These are phyloP conservation scores for Anastatica hierochuntica DNA, from an alignment of 345 rosid genomes.

Conservation along the genomic window DNA sequence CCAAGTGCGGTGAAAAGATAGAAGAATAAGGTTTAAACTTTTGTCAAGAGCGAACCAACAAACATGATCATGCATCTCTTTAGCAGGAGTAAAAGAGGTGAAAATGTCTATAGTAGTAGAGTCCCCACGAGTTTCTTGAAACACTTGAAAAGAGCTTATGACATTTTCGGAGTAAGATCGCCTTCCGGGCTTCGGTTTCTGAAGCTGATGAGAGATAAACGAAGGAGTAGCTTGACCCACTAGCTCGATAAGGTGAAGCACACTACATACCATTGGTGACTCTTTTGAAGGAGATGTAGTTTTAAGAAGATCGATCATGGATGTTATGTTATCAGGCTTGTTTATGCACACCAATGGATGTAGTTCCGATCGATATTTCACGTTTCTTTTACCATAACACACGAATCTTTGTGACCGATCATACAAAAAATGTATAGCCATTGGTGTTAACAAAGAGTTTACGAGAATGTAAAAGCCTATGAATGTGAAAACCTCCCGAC, in stretches of 20 bases:
- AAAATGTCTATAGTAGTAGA: constrained; percentile 16
- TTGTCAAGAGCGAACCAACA: constrained; percentile 34
- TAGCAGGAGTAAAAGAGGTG: constrained; percentile 30
- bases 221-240: constrained; percentile 38
- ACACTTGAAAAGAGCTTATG: constrained; percentile 27
- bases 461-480: constrained; percentile 9
- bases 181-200: constrained; percentile 9
- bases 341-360: constrained; percentile 36
- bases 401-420: constrained; percentile 34
- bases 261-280: constrained; percentile 28
- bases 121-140: not conserved
- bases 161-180: constrained; percentile 32
- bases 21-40: constrained; percentile 27
- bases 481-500: not conserved
- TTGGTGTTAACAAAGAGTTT: constrained; percentile 14
- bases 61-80: constrained; percentile 42
- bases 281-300: constrained; percentile 22
- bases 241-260: constrained; percentile 42
- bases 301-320: constrained; percentile 26
- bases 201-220: constrained; percentile 39
- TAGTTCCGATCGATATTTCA: constrained; percentile 24
- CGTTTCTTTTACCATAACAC: constrained; percentile 29
- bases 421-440: constrained; percentile 22
- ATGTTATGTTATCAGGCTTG: constrained; percentile 26
- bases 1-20: constrained; percentile 50